These are phyloP conservation scores for Xylaria flabelliformis DNA, from an alignment of 495 filamentous ascomycete species.

Conservation along the genomic window DNA sequence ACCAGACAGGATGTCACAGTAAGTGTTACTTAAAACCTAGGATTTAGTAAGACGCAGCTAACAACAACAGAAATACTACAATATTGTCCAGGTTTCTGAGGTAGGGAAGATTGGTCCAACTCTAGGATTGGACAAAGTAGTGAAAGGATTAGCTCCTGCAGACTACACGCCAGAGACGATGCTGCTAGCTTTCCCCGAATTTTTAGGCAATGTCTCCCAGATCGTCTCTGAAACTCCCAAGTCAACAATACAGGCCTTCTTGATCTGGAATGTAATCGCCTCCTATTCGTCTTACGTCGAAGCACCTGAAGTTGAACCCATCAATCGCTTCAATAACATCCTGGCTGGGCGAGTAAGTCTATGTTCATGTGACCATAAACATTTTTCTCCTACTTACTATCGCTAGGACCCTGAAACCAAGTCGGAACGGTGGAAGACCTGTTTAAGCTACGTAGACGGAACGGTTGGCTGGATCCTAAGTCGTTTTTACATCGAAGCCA, in stretches of 20 bases:
- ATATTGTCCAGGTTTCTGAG: slow-evolving; percentile 52
- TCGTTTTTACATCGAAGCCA: slow-evolving; percentile 70
- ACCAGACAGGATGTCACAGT: slow-evolving; percentile 48
- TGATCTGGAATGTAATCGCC: slow-evolving; percentile 44
- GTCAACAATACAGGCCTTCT: slow-evolving; percentile 44
- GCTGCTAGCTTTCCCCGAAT: slow-evolving; percentile 50
- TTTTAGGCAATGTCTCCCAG: slow-evolving; percentile 40
- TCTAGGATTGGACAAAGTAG: slow-evolving; percentile 59
- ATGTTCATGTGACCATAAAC: not conserved
- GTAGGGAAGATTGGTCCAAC: slow-evolving; percentile 59
- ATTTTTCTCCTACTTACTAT: slow-evolving; percentile 2
- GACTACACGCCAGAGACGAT: slow-evolving; percentile 61
- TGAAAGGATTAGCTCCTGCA: slow-evolving; percentile 60
- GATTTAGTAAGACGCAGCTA: slow-evolving; percentile 8
- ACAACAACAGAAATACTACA: slow-evolving; percentile 41
- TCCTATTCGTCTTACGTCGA: slow-evolving; percentile 57
- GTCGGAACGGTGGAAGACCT: slow-evolving; percentile 74
- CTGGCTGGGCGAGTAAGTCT: slow-evolving; percentile 42
- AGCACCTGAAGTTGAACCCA: slow-evolving; percentile 63
- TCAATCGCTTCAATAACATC: slow-evolving; percentile 60
- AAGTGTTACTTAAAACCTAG: slow-evolving; percentile 20
- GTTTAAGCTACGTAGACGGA: slow-evolving; percentile 62
- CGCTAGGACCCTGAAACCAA: slow-evolving; percentile 62
- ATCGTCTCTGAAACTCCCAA: slow-evolving; percentile 42
- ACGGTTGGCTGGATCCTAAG: slow-evolving; percentile 65